Evolutionary conservation across 2,329 filamentous ascomycete species (phyloP), one percentile per base, ranked within the genome.

Genomic region (Fusarium sororula): DNA sequence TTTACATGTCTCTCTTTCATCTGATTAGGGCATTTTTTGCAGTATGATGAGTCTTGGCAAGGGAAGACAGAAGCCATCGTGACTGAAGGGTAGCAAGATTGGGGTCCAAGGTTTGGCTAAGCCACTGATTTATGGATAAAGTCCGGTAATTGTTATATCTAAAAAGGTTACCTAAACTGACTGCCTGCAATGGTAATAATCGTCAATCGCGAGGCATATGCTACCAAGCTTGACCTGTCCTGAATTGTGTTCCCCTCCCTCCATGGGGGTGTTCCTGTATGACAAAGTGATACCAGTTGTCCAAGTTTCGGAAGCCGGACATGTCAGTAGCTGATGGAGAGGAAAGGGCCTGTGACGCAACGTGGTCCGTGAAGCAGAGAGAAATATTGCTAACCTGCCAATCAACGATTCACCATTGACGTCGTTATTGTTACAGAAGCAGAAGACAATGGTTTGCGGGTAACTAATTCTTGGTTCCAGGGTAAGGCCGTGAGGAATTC

Each of bases 231-330:
- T 48, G n/a, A 45, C 37, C 37, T 72, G 63, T 48, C 39, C 26
- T 28, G 63, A 30, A 44, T 32, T 63, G 45, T 60, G 56, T 63
- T 53, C 42, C 30, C 42, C 35, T 47, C 37, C 39, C 35, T 47
- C 39, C 42, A 26, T 53, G 22, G 30, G 30, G 37, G 30, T 54
- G 30, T 48, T 22, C 12, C n/a, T 50, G 59, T 48, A 55, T 58
- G 45, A 73, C 50, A 44, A 50, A n/a, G 44, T 66, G 30, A 70
- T 70, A 69, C 69, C 50, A 45, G 45, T 50, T 38, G 24, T 44
- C 32, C 66, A 66, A 54, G 66, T 60, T 55, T 66, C 42, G 42
- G 30, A 37, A 58, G 44, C 39, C 58, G 39, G 50, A 41, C 38
- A 28, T 41, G 57, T n/a, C 20, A 55, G 20, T 32, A 39, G 42